Conservation (phyloP, 129 eudicot genomes). For the Oenanthe sinensis region DNA sequence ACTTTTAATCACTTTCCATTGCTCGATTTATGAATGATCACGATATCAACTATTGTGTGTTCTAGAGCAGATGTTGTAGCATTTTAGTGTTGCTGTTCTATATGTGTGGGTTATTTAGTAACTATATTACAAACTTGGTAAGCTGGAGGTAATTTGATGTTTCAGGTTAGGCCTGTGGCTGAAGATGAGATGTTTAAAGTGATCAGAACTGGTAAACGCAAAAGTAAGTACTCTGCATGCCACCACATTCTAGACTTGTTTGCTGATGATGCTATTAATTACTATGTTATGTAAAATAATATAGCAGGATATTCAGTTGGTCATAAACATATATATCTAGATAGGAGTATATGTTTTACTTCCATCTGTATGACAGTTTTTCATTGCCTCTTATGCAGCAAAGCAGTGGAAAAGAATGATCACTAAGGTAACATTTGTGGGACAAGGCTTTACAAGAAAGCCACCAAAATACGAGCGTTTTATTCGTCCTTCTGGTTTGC, state of each 20-base stretch:
- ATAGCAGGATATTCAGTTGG: not conserved
- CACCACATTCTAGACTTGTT: not conserved
- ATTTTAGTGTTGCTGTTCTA: not conserved
- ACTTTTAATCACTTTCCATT: not conserved
- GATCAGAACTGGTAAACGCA: conserved; percentile 84
- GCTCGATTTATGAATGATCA: not conserved
- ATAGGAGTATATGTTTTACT: not conserved
- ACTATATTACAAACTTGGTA: not conserved
- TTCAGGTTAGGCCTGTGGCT: conserved; percentile 94
- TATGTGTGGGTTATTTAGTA: not conserved
- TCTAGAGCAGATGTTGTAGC: not conserved
- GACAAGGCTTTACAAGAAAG: conserved; percentile 79
- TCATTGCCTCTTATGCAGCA: conserved; percentile 31
- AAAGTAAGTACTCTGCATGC: conserved; percentile 47
- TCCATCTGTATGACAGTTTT: not conserved
- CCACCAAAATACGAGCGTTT: conserved; percentile 94
- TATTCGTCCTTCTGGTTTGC: conserved; percentile 78
- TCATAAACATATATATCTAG: not conserved
- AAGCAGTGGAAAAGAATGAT: conserved; percentile 98
- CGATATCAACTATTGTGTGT: not conserved
- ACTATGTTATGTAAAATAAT: not conserved
- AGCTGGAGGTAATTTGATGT: not conserved
- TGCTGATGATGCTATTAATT: not conserved
- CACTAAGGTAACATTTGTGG: conserved; percentile 84
- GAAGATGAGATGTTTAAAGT: conserved; percentile 98